These are phyloP conservation scores for Vararia minispora DNA, from an alignment of 768 basidiomycete species.

Conservation along the genomic window DNA sequence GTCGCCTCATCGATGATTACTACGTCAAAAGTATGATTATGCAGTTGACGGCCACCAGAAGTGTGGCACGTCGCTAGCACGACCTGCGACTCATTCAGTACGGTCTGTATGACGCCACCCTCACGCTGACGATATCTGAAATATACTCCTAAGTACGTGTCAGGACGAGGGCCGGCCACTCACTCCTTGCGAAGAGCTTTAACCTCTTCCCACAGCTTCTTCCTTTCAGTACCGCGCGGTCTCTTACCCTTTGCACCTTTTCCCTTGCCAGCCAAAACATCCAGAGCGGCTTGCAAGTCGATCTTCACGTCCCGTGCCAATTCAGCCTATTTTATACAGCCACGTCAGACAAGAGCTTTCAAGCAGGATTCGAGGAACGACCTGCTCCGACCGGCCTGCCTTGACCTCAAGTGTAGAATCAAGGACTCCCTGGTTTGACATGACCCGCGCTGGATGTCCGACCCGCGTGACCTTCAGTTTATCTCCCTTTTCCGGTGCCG, in stretches of 20 bases:
- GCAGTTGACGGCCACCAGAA: constrained; percentile 74
- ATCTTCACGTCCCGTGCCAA: constrained; percentile 82
- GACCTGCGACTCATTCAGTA: constrained; percentile 74
- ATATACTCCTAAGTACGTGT: constrained; percentile 1
- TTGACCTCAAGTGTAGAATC: constrained; percentile 66
- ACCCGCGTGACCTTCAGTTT: constrained; percentile 70
- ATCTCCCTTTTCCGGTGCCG: constrained; percentile 34
- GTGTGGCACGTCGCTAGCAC: constrained; percentile 94
- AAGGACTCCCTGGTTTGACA: constrained; percentile 55
- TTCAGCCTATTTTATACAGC: constrained; percentile 40
- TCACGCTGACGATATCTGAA: constrained; percentile 81
- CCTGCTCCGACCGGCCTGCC: constrained; percentile 64
- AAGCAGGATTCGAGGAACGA: constrained; percentile 12
- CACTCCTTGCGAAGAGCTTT: constrained; percentile 86
- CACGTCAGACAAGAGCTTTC: neutral
- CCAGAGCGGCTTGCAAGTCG: constrained; percentile 67
- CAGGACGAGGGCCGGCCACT: constrained; percentile 15
- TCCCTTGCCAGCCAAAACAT: constrained; percentile 56
- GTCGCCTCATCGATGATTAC: constrained; percentile 97
- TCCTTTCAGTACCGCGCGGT: constrained; percentile 61
- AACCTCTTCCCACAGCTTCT: constrained; percentile 81
- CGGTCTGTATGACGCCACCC: constrained; percentile 69
- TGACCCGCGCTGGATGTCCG: constrained; percentile 91
- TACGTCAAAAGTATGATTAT: constrained; percentile 75
- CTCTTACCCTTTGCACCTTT: constrained; percentile 65